A percentile compares a stretch with the other conserved stretches of the same genome.
These are phyloP conservation scores for Beauveria brongniartii DNA, from an alignment of 2,329 filamentous ascomycete genomes.

Conservation along the genomic window DNA sequence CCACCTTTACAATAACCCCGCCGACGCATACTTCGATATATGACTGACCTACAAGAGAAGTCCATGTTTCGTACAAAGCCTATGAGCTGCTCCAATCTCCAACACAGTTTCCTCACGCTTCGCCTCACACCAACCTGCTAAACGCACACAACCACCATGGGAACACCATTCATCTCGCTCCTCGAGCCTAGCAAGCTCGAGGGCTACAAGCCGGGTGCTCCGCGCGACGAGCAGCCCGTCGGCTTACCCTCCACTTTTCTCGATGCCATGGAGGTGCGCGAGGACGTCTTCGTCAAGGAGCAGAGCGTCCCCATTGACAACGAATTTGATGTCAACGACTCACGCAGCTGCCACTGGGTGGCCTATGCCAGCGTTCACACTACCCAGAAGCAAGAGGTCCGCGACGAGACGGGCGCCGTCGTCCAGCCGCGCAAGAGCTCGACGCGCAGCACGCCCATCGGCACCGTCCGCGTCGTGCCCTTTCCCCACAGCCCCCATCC, in stretches of 20 bases:
- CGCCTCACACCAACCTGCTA: not conserved
- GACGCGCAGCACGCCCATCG: conserved; percentile 47
- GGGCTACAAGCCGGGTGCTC: conserved; percentile 33
- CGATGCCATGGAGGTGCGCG: conserved; percentile 55
- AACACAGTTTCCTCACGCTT: not conserved
- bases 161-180: conserved; percentile 40
- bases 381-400: conserved; percentile 33
- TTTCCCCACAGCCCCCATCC: conserved; percentile 67
- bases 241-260: conserved; percentile 48
- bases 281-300: conserved; percentile 53
- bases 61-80: not conserved
- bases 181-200: conserved; percentile 42
- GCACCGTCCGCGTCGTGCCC: conserved; percentile 72
- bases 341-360: conserved; percentile 77
- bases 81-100: not conserved
- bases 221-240: conserved; percentile 35
- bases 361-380: conserved; percentile 61
- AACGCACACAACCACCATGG: conserved; percentile 26
- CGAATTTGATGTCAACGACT: conserved; percentile 77
- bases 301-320: conserved; percentile 52
- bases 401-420: conserved; percentile 34
- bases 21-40: not conserved
- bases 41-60: not conserved
- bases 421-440: conserved; percentile 35
- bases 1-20: not conserved